phyloP scores from a whole-genome alignment of 2,329 filamentous ascomycete genomes.

The Sclerotinia subarctica region DNA sequence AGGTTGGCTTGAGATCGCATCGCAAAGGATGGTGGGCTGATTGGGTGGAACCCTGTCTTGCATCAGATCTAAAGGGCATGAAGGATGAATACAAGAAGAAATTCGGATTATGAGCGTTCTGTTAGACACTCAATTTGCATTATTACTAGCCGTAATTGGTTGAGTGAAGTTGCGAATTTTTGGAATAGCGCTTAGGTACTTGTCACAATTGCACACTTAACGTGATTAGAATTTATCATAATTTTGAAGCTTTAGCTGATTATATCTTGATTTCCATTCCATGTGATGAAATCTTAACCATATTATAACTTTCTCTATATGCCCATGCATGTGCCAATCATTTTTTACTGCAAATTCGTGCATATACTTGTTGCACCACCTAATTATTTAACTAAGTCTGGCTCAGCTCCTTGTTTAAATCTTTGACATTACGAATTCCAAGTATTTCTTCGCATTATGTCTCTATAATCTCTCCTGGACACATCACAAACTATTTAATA shows the following conservation, averaged over 20 bases:
- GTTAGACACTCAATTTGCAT: neutral
- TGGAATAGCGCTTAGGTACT: too few relatives aligned
- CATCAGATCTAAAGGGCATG: slow-evolving; percentile 5
- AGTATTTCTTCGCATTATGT: neutral
- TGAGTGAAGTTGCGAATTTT: neutral
- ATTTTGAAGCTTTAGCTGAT: neutral
- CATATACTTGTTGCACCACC: neutral
- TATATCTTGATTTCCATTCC: neutral
- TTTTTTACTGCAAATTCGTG: neutral
- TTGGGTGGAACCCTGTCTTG: slow-evolving; percentile 6
- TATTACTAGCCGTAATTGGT: too few relatives aligned
- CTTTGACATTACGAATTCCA: neutral
- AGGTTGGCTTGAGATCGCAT: slow-evolving; percentile 15
- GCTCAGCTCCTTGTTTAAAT: neutral
- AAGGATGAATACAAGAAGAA: slow-evolving; percentile 19
- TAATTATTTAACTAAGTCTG: too few relatives aligned
- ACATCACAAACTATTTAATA: neutral
- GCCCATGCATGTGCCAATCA: neutral
- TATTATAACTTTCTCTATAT: neutral
- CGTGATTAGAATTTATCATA: neutral
- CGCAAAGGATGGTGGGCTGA: slow-evolving; percentile 18
- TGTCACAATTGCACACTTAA: neutral
- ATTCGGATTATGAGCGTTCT: neutral
- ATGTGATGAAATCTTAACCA: neutral
- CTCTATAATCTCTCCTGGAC: too few relatives aligned